Evolutionary conservation across 306 rosid genomes (phyloP).

Genomic region (Cucurbita ficifolia): DNA sequence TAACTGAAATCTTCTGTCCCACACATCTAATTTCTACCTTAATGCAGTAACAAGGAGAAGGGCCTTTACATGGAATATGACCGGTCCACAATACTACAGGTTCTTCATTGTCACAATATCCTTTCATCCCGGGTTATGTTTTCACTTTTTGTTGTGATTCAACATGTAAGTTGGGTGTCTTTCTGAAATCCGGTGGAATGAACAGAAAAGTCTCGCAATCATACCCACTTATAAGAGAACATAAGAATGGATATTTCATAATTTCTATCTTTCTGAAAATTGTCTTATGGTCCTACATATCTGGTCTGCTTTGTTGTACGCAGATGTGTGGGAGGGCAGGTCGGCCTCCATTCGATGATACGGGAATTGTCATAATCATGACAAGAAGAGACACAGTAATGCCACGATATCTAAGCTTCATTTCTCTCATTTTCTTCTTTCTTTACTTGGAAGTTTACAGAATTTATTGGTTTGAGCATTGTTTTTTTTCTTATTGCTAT

Average conservation of each 20-base stretch:
- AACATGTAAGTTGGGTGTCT: background rate
- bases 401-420: background rate
- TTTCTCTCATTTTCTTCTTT: background rate
- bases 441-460: constrained; percentile 2
- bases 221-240: background rate
- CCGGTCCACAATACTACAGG: constrained; percentile 84
- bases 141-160: background rate
- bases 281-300: background rate
- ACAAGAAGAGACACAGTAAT: constrained; percentile 92
- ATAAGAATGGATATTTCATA: background rate
- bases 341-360: constrained; percentile 96
- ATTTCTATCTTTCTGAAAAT: background rate
- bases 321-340: constrained; percentile 99
- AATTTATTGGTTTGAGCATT: background rate
- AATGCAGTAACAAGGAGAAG: constrained; percentile 80
- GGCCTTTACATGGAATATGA: constrained; percentile 95
- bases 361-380: constrained; percentile 94
- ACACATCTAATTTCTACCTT: constrained; percentile 16
- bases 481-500: constrained; percentile 8
- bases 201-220: background rate
- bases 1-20: constrained; percentile 3
- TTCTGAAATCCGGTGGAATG: background rate
- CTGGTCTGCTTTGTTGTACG: background rate
- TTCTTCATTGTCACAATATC: constrained; percentile 19
- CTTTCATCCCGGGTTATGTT: background rate